Evolutionary conservation across 1,284 basidiomycete genomes (phyloP).

Genomic region (Ceratobasidium sp.): DNA sequence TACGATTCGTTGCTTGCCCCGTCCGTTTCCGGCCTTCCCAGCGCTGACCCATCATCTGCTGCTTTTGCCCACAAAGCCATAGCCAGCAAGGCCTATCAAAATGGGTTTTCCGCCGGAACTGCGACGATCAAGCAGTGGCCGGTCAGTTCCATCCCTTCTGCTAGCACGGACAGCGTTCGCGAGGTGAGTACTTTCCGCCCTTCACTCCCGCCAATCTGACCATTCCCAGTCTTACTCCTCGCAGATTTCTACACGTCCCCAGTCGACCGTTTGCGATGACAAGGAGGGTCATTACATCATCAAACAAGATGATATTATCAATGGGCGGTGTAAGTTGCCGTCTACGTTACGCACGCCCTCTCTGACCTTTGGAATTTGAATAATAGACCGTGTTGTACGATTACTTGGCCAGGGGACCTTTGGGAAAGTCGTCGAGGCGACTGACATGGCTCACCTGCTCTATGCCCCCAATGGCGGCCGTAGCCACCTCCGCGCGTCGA

Average conservation of each 20-base stretch:
- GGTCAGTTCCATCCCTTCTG: constrained; percentile 18
- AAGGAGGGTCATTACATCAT: constrained; percentile 97
- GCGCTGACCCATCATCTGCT: constrained; percentile 38
- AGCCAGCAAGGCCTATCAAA: constrained; percentile 48
- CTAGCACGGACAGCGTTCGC: constrained; percentile 28
- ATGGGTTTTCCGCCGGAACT: constrained; percentile 39
- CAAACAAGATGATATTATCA: constrained; percentile 80
- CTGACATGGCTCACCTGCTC: constrained; percentile 74
- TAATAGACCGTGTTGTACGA: constrained; percentile 86
- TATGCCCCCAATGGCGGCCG: constrained; percentile 46
- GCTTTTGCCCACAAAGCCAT: constrained; percentile 49
- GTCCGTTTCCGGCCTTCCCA: constrained; percentile 40
- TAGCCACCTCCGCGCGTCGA: constrained; percentile 27
- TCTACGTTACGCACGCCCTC: no score
- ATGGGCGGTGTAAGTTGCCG: no score
- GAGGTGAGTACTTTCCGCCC: constrained; percentile 34
- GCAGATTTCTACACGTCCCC: constrained; percentile 55
- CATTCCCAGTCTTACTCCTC: constrained; percentile 26
- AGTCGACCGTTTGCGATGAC: constrained; percentile 75
- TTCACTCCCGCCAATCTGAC: background rate
- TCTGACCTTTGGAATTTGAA: background rate
- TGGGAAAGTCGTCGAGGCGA: constrained; percentile 97
- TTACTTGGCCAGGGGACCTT: constrained; percentile 98
- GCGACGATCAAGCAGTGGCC: constrained; percentile 44
- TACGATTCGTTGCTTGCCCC: constrained; percentile 46